Evolutionary conservation across 1,284 basidiomycete genomes (phyloP).

Genomic region (Chalciporus sp.): DNA sequence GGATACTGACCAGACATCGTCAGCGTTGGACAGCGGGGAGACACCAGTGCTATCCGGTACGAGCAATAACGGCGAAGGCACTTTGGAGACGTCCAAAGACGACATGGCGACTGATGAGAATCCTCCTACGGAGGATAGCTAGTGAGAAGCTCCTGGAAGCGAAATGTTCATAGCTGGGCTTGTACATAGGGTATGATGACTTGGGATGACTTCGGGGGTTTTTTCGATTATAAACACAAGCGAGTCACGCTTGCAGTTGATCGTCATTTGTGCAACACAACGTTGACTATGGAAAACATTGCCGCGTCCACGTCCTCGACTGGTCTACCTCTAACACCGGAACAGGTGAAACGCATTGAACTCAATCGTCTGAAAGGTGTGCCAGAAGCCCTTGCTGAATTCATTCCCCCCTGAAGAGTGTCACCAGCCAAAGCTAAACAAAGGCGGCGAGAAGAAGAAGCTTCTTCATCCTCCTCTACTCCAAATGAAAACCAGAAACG

Average conservation of each 20-base stretch:
- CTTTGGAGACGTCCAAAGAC: conserved; percentile 22
- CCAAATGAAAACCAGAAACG: conserved; percentile 63
- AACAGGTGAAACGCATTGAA: conserved; percentile 41
- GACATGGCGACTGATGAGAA: conserved; percentile 29
- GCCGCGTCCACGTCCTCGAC: conserved; percentile 5
- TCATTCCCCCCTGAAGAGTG: conserved; percentile 15
- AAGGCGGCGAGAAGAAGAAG: conserved; percentile 55
- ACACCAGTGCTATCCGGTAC: conserved; percentile 23
- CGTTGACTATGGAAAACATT: background rate
- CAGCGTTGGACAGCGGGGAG: conserved; percentile 27
- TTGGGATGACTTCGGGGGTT: background rate
- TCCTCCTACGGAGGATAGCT: conserved; percentile 10
- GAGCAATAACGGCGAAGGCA: conserved; percentile 14
- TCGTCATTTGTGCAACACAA: background rate
- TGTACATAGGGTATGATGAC: background rate
- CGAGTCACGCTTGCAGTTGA: too few relatives aligned
- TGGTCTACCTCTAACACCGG: conserved; percentile 28
- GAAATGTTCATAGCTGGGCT: background rate
- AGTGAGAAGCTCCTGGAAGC: background rate
- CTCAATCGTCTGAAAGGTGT: conserved; percentile 56
- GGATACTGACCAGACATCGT: conserved; percentile 48
- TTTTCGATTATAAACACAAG: background rate
- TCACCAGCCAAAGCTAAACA: conserved; percentile 56
- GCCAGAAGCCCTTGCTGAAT: conserved; percentile 1
- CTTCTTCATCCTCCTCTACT: conserved; percentile 48